Conservation (phyloP, 1,139 yeast species). For the Waltiozyma sp. region DNA sequence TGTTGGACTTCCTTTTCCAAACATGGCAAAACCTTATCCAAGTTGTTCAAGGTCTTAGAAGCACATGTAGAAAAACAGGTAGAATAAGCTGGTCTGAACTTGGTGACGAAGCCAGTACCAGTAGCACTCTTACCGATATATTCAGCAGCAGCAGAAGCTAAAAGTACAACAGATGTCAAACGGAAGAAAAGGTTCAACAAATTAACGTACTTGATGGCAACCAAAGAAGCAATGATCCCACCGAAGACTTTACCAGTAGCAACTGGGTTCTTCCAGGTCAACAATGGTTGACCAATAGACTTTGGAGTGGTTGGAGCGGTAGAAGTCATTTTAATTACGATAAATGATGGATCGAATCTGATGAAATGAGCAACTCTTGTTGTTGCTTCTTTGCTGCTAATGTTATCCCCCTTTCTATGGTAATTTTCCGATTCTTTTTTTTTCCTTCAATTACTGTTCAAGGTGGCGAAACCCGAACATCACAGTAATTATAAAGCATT, state of each 20-base stretch:
- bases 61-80: conserved; percentile 28
- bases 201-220: conserved; percentile 60
- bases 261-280: conserved; percentile 79
- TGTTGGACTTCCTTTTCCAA: conserved; percentile 44
- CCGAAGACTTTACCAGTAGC: conserved; percentile 73
- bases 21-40: conserved; percentile 24
- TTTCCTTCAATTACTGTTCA: neutral
- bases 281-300: conserved; percentile 29
- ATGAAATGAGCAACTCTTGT: neutral
- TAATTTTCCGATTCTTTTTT: neutral
- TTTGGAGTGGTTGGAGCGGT: conserved; percentile 7
- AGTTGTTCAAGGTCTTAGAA: conserved; percentile 31
- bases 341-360: neutral
- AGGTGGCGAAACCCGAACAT: neutral
- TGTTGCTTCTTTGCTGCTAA: no score
- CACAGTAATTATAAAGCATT: neutral
- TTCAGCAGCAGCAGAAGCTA: conserved; percentile 58
- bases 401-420: neutral
- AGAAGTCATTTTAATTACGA: neutral
- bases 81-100: conserved; percentile 40
- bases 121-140: conserved; percentile 54
- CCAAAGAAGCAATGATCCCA: conserved; percentile 43
- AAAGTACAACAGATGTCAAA: conserved; percentile 20
- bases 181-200: conserved; percentile 59
- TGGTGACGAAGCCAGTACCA: conserved; percentile 64